Conservation (phyloP, 2,329 filamentous ascomycete species). For the Epicoccum sorghinum region DNA sequence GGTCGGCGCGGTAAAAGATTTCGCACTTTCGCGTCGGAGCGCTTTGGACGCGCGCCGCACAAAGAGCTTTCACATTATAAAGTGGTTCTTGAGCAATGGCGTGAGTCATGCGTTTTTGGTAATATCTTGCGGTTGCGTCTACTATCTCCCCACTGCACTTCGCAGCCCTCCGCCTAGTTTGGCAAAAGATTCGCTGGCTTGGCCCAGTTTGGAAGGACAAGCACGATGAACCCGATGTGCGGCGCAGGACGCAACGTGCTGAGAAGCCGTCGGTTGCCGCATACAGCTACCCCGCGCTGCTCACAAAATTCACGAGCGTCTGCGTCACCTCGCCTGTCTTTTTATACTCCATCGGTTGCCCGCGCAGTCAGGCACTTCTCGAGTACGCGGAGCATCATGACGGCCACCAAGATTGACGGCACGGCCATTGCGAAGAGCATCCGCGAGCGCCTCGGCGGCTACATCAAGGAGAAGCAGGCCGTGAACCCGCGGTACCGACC, state of each 20-base stretch:
- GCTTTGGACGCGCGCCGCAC: constrained; percentile 14
- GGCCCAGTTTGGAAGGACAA: constrained; percentile 26
- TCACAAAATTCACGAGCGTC: constrained; percentile 28
- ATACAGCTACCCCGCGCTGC: constrained; percentile 35
- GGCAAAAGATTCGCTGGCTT: constrained; percentile 33
- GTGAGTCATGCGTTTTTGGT: constrained; percentile 17
- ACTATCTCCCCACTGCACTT: constrained; percentile 16
- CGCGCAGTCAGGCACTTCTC: constrained; percentile 50
- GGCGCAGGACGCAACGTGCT: constrained; percentile 27
- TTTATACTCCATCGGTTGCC: constrained; percentile 25
- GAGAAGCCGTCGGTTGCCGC: constrained; percentile 21
- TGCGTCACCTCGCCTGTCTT: constrained; percentile 14
- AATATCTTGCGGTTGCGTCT: constrained; percentile 5
- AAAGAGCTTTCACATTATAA: constrained; percentile 3
- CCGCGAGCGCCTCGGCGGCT: constrained; percentile 76
- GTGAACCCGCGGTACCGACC: constrained; percentile 87
- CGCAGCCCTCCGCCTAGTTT: constrained; percentile 28
- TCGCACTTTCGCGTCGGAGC: constrained; percentile 34
- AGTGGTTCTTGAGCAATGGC: neutral
- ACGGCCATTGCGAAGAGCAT: constrained; percentile 93
- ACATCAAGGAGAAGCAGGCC: constrained; percentile 83
- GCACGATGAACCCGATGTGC: constrained; percentile 38
- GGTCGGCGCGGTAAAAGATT: constrained; percentile 24
- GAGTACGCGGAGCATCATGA: constrained; percentile 70
- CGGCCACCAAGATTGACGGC: constrained; percentile 91